A percentile compares a stretch with the other conserved stretches of the same genome.
phyloP scores from a whole-genome alignment of 1,139 yeast species.

The Lodderomyces theae region DNA sequence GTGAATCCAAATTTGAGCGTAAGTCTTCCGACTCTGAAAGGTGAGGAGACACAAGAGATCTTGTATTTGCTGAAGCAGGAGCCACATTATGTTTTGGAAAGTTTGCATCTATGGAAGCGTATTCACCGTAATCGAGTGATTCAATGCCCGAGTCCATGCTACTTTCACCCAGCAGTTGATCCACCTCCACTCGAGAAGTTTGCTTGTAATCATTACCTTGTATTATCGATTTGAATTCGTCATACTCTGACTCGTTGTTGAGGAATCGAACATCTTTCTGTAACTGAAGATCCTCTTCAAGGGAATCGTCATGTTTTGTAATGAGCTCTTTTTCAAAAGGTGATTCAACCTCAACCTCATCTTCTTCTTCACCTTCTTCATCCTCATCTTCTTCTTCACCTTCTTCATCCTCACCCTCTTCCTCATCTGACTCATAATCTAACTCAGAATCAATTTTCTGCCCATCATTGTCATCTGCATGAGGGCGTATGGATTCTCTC shows the following conservation, averaged over 20 bases:
- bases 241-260: neutral
- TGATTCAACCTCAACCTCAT: neutral
- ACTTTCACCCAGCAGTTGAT: slow-evolving; percentile 1
- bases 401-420: neutral
- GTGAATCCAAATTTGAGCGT: slow-evolving; percentile 8
- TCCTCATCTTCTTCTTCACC: neutral
- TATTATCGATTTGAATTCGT: neutral
- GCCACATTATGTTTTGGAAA: neutral
- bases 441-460: slow-evolving; percentile 14
- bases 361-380: neutral
- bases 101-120: neutral
- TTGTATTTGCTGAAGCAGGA: neutral
- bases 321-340: neutral
- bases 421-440: neutral
- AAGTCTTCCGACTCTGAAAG: slow-evolving; percentile 11
- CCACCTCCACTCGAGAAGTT: neutral
- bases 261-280: no score
- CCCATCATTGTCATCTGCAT: no score
- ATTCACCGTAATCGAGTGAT: neutral
- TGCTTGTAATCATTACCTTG: neutral
- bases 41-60: neutral
- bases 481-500: no score
- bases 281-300: no score
- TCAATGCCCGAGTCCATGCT: neutral
- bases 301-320: no score